Evolutionary conservation across 1,284 basidiomycete genomes (phyloP).

Genomic region (Baeospora myosura): DNA sequence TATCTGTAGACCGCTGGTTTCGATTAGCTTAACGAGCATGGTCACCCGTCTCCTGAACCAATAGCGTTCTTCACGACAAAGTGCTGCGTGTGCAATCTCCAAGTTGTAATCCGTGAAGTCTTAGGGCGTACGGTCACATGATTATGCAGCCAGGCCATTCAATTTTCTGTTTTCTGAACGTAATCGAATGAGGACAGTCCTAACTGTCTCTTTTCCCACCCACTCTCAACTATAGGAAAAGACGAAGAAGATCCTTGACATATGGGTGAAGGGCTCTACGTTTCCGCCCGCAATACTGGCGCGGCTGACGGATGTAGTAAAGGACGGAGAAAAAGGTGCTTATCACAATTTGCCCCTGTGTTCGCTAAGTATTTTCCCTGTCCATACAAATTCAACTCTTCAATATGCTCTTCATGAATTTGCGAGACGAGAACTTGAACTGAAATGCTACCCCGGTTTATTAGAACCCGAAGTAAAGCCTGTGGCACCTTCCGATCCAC

Average conservation of each 20-base stretch:
- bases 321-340: slow-evolving; percentile 66
- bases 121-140: slow-evolving; percentile 10
- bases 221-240: slow-evolving; percentile 70
- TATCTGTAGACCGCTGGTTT: too few relatives aligned
- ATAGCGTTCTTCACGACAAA: neutral
- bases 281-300: slow-evolving; percentile 69
- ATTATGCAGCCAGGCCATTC: slow-evolving; percentile 1
- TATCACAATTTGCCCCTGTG: slow-evolving; percentile 54
- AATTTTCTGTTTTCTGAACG: slow-evolving; percentile 7
- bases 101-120: neutral
- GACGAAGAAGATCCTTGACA: slow-evolving; percentile 88
- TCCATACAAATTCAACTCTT: slow-evolving; percentile 54
- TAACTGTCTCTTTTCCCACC: slow-evolving; percentile 14
- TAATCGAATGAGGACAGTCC: slow-evolving; percentile 8
- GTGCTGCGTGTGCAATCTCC: neutral
- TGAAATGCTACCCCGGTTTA: slow-evolving; percentile 55
- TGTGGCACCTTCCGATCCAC: slow-evolving; percentile 34
- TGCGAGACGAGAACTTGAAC: slow-evolving; percentile 56
- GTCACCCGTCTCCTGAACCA: neutral
- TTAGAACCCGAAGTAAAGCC: slow-evolving; percentile 52
- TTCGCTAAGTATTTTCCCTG: slow-evolving; percentile 73
- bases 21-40: neutral
- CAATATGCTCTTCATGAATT: slow-evolving; percentile 31
- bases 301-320: slow-evolving; percentile 59
- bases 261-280: slow-evolving; percentile 84